Base-by-base conservation (phyloP, 75 land plant genomes). In the Cryptomeria japonica region DNA sequence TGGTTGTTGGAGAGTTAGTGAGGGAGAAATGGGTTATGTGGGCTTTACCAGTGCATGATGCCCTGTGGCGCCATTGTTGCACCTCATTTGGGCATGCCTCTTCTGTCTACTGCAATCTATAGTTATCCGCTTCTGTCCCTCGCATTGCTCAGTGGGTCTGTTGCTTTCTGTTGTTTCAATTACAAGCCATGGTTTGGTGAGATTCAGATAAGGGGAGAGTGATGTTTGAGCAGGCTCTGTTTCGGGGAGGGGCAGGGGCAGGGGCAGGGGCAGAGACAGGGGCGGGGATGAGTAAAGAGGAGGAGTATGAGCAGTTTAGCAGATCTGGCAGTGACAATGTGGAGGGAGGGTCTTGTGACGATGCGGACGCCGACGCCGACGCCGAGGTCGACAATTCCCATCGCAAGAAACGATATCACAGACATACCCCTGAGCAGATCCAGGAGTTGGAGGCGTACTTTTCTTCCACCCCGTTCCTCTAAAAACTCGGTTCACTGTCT, bases 251-350 rank as follows among this genome's bases (percentile, higher is more conserved):
- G 18, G 72, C 2, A 22, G 72, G 72, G 8, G 72, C 0, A 64
- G 70, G 19, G 5, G 28, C 0, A 70, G 90, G 89, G 22, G 44
- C 15, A 42, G 86, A 56, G 39, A 28, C n/a, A 44, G 89, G 58
- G n/a, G 22, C 42, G 25, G 64, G 91, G 22, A 91, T 90, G 84
- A 88, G 85, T 70, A 95, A 92, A 86, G 97, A 96, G 18, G 95
- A 95, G 11, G 98, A 96, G 78, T 92, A 93, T 42, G 98, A 96
- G 31, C 19, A 18, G n/a, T n/a, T n/a, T 85, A 96, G 98, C 86
- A 91, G 94, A 93, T 96, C 98, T 58, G 97, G 96, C 7, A 95
- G 98, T 55, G 97, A 93, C n/a, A 92, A 96, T 88, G 76, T 95
- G 90, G 97, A 94, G 15, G 96, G 95, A 2, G 90, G 42, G 3